Evolutionary conservation across 129 eudicot species (phyloP), one percentile per base, ranked within the genome.

Genomic region (Lonicera japonica): DNA sequence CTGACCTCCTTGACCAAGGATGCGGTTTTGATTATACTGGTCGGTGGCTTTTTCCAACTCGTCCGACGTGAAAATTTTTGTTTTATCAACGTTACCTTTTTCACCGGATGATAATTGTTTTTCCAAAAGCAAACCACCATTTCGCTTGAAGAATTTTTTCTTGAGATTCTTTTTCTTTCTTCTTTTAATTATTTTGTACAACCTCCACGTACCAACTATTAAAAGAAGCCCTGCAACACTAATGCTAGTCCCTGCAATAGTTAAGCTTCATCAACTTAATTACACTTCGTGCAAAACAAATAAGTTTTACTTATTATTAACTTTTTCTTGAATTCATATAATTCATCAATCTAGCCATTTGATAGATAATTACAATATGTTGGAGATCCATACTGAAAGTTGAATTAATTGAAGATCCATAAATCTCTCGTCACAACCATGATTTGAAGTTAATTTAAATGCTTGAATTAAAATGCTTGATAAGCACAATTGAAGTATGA

Each of bases 1-100:
- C 63, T 75, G 80, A 4, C 75, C 75, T 46, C 80, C 80, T 39
- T 57, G 45, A 14, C 80, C 80, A 0, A 75, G 54, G 61, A 75
- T 63, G 24, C 63, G 48, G 0, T 75, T 69, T 11, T 63, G 57
- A 12, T 69, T 68, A 24, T 69, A 75, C 25, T 75, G 10, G 47
- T 75, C 68, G 0, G 72, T 75, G 0, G 80, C 80, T 25, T 64
- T 75, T 15, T 38, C 72, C 20, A 69, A 17, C 71, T 75, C 64
- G 19, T 19, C 16, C 15, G 75, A 69, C 5, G 80, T 69, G 57
- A 75, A 75, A 22, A 50, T 56, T 40, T 41, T 56, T 7, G 63
- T 68, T 51, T 75, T 69, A 24, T 43, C 67, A 24, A 63, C 56
- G 23, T 52, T 58, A 43, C 64, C 58, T 5, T 70, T 68, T 15